A percentile compares a stretch with the other conserved stretches of the same genome.
Conservation (phyloP, 2,329 filamentous ascomycete species). For the Metarhizium humberi region DNA sequence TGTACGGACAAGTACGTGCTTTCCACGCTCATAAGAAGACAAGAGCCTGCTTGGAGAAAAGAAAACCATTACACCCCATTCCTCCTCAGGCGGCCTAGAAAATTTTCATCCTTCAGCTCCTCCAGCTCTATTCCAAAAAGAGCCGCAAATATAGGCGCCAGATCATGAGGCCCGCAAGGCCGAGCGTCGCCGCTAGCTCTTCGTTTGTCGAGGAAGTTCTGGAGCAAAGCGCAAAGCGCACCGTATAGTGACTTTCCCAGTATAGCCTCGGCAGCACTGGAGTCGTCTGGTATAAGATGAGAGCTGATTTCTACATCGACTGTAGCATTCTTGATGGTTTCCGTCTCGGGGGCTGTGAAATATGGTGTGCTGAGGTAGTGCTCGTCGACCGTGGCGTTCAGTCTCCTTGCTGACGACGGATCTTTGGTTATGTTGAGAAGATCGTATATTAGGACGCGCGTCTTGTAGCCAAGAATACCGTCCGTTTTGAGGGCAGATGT, state of each 20-base stretch:
- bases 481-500: slow-evolving; percentile 5
- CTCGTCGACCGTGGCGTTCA: slow-evolving; percentile 8
- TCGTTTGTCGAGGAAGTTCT: slow-evolving; percentile 9
- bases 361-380: slow-evolving; percentile 11
- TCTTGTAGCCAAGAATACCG: slow-evolving; percentile 7
- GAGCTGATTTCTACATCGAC: slow-evolving; percentile 4
- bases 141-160: slow-evolving; percentile 9
- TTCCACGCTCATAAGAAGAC: no score
- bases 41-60: no score
- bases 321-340: slow-evolving; percentile 3
- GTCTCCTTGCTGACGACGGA: slow-evolving; percentile 1
- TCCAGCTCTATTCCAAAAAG: slow-evolving; percentile 8
- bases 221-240: slow-evolving; percentile 1
- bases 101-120: slow-evolving; percentile 3
- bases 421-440: slow-evolving; percentile 7
- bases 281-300: background rate
- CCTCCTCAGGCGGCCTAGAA: slow-evolving; percentile 3
- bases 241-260: slow-evolving; percentile 3
- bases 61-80: background rate
- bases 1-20: no score
- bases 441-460: slow-evolving; percentile 8
- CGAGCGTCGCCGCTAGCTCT: slow-evolving; percentile 9
- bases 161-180: slow-evolving; percentile 11
- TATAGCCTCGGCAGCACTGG: background rate
- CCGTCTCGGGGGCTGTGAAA: slow-evolving; percentile 6